Base-by-base conservation (phyloP, 169 alveolate genomes). In the Eimeria sp. region DNA sequence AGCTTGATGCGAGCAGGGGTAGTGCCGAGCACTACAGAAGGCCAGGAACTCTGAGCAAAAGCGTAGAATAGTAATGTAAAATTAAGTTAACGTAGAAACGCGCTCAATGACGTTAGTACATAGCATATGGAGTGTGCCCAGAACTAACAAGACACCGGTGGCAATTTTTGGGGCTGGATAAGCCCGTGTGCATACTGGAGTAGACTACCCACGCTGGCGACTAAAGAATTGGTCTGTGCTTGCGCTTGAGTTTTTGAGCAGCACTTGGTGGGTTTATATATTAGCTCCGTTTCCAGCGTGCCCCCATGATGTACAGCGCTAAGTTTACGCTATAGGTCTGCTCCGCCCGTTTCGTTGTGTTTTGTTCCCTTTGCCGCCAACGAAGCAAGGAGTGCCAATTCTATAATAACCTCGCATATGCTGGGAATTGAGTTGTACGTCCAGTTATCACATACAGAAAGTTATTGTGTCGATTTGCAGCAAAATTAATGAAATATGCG, bases 1-100 rank as follows among this genome's bases (percentile, higher is more conserved):
- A 30, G 92, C 92, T 58, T 84, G 61, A 70, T 84, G 92, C 61
- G 92, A 84, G 78, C 92, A 70, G 80, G 80, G 40, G 75, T 65
- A 65, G 75, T 65, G 75, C 75, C 75, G 43, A n/a, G 75, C 75
- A 25, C 75, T 25, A 25, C 75, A 3, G 75, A 6, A 65, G 43
- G 75, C 45, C 43, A 25, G 75, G 75, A 65, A 65, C 75, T 65
- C 75, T 3, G 43, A 65, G 75, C 22, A 65, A 65, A 65, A 16
- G 75, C 3, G 11, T 7, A 65, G 75, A 65, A 65, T 65, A 65
- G n/a, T 65, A 4, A 65, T 65, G 43, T n/a, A 65, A 65, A 65
- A 65, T 9, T 65, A 65, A 65, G 75, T 65, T 65, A 25, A 65
- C 43, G 75, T 65, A 65, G 75, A 65, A 65, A 65, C 75, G 75